Conservation (phyloP, 169 alveolate genomes). For the Plasmodium fragile region DNA sequence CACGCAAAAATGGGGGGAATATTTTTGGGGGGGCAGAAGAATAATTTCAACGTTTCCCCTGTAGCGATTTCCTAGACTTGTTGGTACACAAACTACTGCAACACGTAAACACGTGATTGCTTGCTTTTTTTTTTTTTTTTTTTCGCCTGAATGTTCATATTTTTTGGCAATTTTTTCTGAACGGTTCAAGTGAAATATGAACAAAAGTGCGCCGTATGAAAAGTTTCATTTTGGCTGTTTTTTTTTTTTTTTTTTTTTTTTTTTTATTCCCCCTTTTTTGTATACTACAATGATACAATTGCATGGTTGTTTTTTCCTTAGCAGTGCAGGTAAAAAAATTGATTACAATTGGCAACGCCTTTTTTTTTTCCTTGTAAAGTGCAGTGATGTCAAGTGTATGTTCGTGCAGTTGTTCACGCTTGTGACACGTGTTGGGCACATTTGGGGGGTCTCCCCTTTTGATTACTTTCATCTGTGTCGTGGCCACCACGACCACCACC, state of each 20-base stretch:
- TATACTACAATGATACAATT: not conserved
- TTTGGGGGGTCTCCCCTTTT: not conserved
- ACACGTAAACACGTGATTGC: not conserved
- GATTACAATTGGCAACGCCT: not conserved
- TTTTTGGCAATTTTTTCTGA: not conserved
- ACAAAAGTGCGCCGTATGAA: not conserved
- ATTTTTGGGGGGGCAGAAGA: not conserved
- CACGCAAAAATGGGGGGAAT: not conserved
- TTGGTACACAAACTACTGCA: not conserved
- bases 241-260: conserved; percentile 4
- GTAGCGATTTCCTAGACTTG: not conserved
- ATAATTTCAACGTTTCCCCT: not conserved
- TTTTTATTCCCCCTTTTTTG: not conserved
- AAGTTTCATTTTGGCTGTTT: not conserved
- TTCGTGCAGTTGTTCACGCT: not conserved
- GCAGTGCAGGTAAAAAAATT: not conserved
- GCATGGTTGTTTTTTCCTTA: not conserved
- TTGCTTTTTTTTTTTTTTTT: not conserved
- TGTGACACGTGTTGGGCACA: not conserved
- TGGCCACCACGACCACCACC: not conserved
- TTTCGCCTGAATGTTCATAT: not conserved
- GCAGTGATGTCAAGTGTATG: not conserved
- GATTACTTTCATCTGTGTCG: not conserved
- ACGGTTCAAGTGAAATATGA: not conserved
- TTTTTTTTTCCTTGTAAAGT: not conserved